Evolutionary conservation across 805 yeast genomes (phyloP), one percentile per base, ranked within the genome.

Genomic region (Gaillardinia entomophila): DNA sequence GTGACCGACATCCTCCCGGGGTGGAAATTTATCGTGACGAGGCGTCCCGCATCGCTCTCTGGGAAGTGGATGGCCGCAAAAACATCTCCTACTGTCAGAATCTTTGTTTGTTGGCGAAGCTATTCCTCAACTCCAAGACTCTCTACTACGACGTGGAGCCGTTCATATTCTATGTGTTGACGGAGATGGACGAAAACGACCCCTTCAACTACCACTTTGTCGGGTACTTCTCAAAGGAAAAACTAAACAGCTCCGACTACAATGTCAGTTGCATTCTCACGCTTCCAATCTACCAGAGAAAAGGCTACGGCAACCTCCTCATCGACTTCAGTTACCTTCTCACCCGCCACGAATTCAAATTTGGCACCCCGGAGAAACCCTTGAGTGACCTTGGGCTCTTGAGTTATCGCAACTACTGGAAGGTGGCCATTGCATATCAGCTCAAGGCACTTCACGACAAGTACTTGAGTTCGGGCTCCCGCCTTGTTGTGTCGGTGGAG

Each of bases 331-430:
- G 96, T 35, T 92, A 92, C 51, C 57, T 88, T 12, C 60, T 92
- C 30, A 74, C 92, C 1, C 65, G 82, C 32, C 68, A 75, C 36
- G 97, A 90, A 52, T 77, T 72, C 45, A 81, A 79, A 41, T 71
- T 73, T 35, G 98, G 97, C 0, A 84, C 97, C 0, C 98, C 98
- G 0, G 98, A 92, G 48, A 90, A 89, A 50, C 98, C 98, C 0
- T 66, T 90, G 36, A 81, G 92, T 43, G 89, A 83, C 42, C 61
- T 90, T 34, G 98, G 98, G 0, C 60, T 88, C 31, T 57, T 83
- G 19, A 83, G 96, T 38, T 92, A 90, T 55, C 64, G 94, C 40
- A 83, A 78, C 45, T 90, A 83, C 55, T 92, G 97, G 97, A 80
- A 74, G 43, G 60, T 76, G 1, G 66, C 80, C 3, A 60, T 87